Evolutionary conservation across 2,329 filamentous ascomycete species (phyloP), one percentile per base, ranked within the genome.

Genomic region (Penicillium rolfsii): DNA sequence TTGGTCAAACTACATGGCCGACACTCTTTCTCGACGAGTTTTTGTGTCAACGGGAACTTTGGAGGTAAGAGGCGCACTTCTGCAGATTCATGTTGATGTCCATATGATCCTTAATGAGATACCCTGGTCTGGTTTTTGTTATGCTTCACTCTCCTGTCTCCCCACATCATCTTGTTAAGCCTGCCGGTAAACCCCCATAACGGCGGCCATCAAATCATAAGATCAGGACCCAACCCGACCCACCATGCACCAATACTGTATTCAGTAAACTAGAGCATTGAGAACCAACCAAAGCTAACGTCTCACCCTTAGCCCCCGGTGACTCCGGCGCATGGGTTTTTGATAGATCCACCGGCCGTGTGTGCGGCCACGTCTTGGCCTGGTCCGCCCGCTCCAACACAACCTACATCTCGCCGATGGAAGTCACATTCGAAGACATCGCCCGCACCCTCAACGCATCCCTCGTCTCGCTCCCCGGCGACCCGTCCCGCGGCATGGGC

Each of bases 381-480:
- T 96, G 90, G 88, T 94, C 90, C 67, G 85, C 88, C 64, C 87
- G 88, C 63, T 94, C 91, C 71, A 87, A 87, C 45, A 88, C 92
- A 5, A 93, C 93, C 0, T 98, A 97, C 74, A 95, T 98, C 63
- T 95, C 92, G 63, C 94, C 94, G 0, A 98, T 98, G 94, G 91
- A 97, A 59, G 84, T 97, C 2, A 79, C 97, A 12, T 82, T 98
- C 11, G 85, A 89, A 30, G 94, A 98, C 71, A 96, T 98, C 59
- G 89, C 88, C 30, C 86, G 90, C 63, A 93, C 89, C 0, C 80
- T 97, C 0, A 85, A 88, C 24, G 91, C 91, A 0, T 78, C 78
- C 1, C 84, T 87, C 28, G 85, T 97, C n/a, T 82, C 84, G 5
- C 82, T 97, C 0, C 92, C 92, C 0, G 89, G 74, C n/a, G 70